Evolutionary conservation across 208 protist species (phyloP), one percentile per base, ranked within the genome.

Genomic region (Tritrichomonas musculus): DNA sequence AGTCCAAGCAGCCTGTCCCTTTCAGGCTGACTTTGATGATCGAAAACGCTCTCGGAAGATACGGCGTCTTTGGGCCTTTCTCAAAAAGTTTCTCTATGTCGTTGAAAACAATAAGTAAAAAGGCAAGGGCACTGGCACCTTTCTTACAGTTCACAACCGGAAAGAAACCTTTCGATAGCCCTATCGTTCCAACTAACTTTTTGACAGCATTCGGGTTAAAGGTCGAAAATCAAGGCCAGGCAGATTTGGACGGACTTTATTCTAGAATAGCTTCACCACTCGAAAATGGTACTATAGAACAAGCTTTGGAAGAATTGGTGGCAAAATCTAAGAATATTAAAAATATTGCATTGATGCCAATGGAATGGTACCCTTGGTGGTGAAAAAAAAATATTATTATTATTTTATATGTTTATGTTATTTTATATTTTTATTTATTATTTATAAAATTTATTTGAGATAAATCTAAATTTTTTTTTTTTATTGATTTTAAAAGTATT

Each of bases 331-430:
- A 44, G 39, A 20, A 53, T 33, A 57, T 88, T 30, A 50, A 88
- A 33, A 88, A 88, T 39, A 88, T 88, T 49, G 77, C 47, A 20
- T 44, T 53, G 8, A 88, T 88, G 77, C 77, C 77, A 17, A 14
- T 36, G 22, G 41, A 47, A n/a, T 88, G 77, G 77, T 88, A 57
- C 57, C 77, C 77, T 2, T 88, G 77, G 77, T 88, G 77, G 77
- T 88, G 30, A 88, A 20, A 47, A 27, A 47, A 60, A 60, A 22
- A 60, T 60, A 60, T 60, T 60, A 60, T 60, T 60, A 60, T 22
- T 60, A 60, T n/a, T n/a, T n/a, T n/a, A n/a, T n/a, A n/a, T n/a
- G n/a, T n/a, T n/a, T n/a, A n/a, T n/a, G n/a, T n/a, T n/a, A n/a
- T n/a, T n/a, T n/a, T n/a, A n/a, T n/a, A n/a, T n/a, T n/a, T n/a